phyloP scores from a whole-genome alignment of 805 yeast genomes.

The Ogataea nakhonphanomensis region DNA sequence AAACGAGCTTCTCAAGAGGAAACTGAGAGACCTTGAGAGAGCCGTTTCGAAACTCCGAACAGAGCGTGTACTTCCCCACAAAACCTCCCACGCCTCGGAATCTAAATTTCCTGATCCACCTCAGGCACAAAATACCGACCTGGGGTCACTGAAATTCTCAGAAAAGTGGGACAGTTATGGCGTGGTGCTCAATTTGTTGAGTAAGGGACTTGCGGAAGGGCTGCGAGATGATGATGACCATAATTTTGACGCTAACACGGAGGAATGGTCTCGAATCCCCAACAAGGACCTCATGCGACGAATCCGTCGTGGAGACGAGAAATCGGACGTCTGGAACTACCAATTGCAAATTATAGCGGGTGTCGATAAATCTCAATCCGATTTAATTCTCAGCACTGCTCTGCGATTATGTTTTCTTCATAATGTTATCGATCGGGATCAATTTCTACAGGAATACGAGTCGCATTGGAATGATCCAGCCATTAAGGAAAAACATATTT shows the following conservation, averaged over 20 bases:
- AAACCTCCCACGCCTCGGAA: not conserved
- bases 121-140: not conserved
- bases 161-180: constrained; percentile 28
- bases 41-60: constrained; percentile 14
- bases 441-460: constrained; percentile 65
- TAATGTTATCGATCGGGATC: constrained; percentile 55
- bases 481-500: constrained; percentile 25
- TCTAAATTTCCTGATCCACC: too few species aligned
- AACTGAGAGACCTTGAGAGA: constrained; percentile 27
- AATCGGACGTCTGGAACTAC: constrained; percentile 28
- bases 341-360: constrained; percentile 19
- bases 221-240: constrained; percentile 22
- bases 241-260: constrained; percentile 27
- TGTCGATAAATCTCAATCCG: constrained; percentile 21
- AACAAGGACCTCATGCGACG: constrained; percentile 10
- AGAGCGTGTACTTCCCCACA: constrained; percentile 1
- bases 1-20: constrained; percentile 28
- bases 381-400: constrained; percentile 21
- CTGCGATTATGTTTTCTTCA: constrained; percentile 25
- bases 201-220: constrained; percentile 26
- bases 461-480: constrained; percentile 26
- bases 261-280: constrained; percentile 28
- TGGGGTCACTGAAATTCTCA: constrained; percentile 5
- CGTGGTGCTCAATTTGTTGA: constrained; percentile 22
- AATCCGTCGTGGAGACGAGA: constrained; percentile 18